Base-by-base conservation (phyloP, 2,329 filamentous ascomycete genomes). In the Cyphellophora attinorum region DNA sequence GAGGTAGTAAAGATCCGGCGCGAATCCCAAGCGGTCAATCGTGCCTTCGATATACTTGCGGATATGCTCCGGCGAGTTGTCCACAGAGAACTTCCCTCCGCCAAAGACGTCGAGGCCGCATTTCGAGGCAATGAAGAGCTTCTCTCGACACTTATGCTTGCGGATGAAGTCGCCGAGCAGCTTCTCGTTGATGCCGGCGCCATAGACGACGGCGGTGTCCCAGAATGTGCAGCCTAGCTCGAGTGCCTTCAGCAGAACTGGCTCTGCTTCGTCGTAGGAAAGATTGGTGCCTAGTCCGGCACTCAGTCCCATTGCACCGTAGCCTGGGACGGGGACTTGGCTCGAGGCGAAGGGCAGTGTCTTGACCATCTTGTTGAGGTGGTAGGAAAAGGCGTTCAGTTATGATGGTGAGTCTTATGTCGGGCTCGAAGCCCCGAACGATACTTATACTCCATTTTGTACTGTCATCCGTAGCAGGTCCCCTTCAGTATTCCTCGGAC, bases 91-190 rank as follows among this genome's bases (percentile, higher is more conserved):
- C 1, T 47, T 46, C 10, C 51, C 57, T 27, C 65, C 61, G 3
- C 51, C 50, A 5, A 39, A 12, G 18, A 13, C 17, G 11, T 58
- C 46, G 25, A 68, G 56, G 0, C 64, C 65, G 39, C 65, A 68
- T 35, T 68, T 68, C 0, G 65, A 68, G 5, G 65, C 65, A 65
- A 63, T 48, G 41, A 69, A 68, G n/a, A 69, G 25, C 41, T 68
- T 67, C 35, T 68, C 64, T 2, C 67, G 61, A 6, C 64, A 53
- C 31, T 68, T 64, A 48, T 70, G 64, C 44, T 68, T 70, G 15
- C 59, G 48, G 40, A 70, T 67, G 39, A 69, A 70, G 19, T 68
- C 63, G 3, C 65, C 67, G 0, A 70, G 49, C 0, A 70, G 56
- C 48, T 65, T 67, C 35, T 70, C 67, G 31, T 70, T 69, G 10